Evolutionary conservation across 805 yeast genomes (phyloP).

Genomic region (Metschnikowia matae): DNA sequence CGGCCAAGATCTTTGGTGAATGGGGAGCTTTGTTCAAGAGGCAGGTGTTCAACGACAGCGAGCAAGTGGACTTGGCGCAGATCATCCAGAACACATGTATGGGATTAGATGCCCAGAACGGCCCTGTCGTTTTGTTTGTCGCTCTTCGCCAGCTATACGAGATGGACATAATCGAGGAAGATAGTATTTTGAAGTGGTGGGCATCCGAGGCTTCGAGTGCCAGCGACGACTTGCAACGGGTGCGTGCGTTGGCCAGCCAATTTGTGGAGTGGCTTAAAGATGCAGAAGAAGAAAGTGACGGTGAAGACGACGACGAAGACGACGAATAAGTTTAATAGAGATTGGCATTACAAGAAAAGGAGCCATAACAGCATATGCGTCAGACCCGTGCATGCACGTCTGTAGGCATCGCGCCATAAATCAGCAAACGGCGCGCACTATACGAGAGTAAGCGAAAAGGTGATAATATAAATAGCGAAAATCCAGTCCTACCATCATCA

Average conservation of each 20-base stretch:
- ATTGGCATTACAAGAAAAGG: not conserved
- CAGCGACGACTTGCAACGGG: conserved; percentile 40
- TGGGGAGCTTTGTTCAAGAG: conserved; percentile 84
- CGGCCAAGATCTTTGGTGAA: conserved; percentile 64
- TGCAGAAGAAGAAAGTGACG: conserved; percentile 60
- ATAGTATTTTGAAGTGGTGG: conserved; percentile 83
- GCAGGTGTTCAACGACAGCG: conserved; percentile 78
- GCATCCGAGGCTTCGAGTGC: conserved; percentile 33
- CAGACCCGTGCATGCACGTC: not conserved
- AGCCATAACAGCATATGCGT: not conserved
- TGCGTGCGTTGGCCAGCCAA: conserved; percentile 56
- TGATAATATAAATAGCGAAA: conserved; percentile 1
- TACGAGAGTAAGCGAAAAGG: conserved; percentile 2
- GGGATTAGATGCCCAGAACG: conserved; percentile 35
- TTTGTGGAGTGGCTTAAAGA: conserved; percentile 86
- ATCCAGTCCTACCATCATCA: not conserved
- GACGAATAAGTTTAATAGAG: not conserved
- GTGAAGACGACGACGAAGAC: conserved; percentile 11
- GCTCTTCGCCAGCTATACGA: conserved; percentile 67
- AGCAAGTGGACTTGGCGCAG: conserved; percentile 67
- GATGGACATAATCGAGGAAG: conserved; percentile 78
- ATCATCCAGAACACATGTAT: conserved; percentile 46
- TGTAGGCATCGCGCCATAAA: conserved; percentile 5
- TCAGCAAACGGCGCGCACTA: conserved; percentile 2
- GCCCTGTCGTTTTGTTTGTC: conserved; percentile 48